Conservation (phyloP, 2,329 filamentous ascomycete genomes). For the Fusarium anguioides region DNA sequence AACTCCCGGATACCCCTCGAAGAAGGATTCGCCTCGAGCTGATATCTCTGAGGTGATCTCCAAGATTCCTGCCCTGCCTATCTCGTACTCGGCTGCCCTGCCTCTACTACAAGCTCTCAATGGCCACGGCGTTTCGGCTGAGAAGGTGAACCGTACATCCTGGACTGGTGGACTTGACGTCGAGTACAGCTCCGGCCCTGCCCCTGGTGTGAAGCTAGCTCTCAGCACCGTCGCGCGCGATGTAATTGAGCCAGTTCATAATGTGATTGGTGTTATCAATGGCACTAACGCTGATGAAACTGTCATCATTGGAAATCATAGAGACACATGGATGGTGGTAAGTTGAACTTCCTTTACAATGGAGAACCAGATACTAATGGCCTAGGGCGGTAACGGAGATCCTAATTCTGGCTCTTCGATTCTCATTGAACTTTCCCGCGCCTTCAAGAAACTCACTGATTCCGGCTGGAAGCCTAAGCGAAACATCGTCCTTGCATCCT, state of each 20-base stretch:
- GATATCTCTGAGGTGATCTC: slow-evolving; percentile 72
- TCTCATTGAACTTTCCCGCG: slow-evolving; percentile 78
- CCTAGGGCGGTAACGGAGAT: slow-evolving; percentile 78
- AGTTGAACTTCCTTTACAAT: background rate
- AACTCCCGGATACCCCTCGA: slow-evolving; percentile 84
- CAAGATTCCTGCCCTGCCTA: slow-evolving; percentile 81
- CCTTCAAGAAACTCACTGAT: slow-evolving; percentile 75
- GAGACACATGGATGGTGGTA: slow-evolving; percentile 62
- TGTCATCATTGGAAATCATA: slow-evolving; percentile 79
- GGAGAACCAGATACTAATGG: background rate
- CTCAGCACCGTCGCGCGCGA: slow-evolving; percentile 77
- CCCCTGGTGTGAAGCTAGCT: slow-evolving; percentile 69
- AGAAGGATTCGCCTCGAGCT: slow-evolving; percentile 74
- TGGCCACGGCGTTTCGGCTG: slow-evolving; percentile 76
- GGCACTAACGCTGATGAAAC: slow-evolving; percentile 81
- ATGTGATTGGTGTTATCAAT: slow-evolving; percentile 84
- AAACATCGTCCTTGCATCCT: slow-evolving; percentile 76
- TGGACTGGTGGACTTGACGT: slow-evolving; percentile 67
- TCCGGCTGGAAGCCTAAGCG: slow-evolving; percentile 84
- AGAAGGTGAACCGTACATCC: slow-evolving; percentile 69
- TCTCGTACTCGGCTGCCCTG: slow-evolving; percentile 80
- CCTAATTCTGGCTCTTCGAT: slow-evolving; percentile 84
- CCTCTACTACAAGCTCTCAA: slow-evolving; percentile 83
- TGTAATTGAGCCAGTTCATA: slow-evolving; percentile 76
- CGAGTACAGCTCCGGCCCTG: slow-evolving; percentile 57